These are phyloP conservation scores for Xerocomus spinulosus DNA, from an alignment of 768 basidiomycete genomes.

Conservation along the genomic window DNA sequence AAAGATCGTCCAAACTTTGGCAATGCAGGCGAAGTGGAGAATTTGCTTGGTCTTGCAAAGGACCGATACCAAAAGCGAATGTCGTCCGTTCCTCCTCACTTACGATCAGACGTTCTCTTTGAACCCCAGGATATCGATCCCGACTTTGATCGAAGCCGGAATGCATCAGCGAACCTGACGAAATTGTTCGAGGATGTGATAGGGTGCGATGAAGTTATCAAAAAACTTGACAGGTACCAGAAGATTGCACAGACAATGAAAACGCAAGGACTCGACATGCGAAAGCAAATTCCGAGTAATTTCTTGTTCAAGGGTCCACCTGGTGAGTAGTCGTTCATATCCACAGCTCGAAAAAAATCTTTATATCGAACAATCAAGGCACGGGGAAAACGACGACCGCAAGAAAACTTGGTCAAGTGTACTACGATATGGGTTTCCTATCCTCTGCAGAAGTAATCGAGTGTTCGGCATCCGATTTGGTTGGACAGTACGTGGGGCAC, in stretches of 20 bases:
- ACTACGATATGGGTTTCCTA: slow-evolving; percentile 59
- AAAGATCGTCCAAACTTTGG: slow-evolving; percentile 56
- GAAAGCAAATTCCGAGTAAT: slow-evolving; percentile 53
- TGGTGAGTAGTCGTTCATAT: slow-evolving; percentile 33
- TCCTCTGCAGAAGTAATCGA: slow-evolving; percentile 52
- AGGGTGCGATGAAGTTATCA: slow-evolving; percentile 52
- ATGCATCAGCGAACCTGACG: slow-evolving; percentile 46
- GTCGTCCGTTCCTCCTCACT: slow-evolving; percentile 17
- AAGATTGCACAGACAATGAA: slow-evolving; percentile 43
- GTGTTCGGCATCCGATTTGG: slow-evolving; percentile 65
- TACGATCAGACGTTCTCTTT: slow-evolving; percentile 28
- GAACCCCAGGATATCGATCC: slow-evolving; percentile 57
- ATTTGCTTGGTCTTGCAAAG: slow-evolving; percentile 51
- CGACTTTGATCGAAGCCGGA: slow-evolving; percentile 46
- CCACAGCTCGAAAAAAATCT: background rate
- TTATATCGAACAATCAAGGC: slow-evolving; percentile 32
- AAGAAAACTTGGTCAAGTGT: slow-evolving; percentile 58
- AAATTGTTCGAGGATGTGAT: slow-evolving; percentile 28
- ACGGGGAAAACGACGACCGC: slow-evolving; percentile 64
- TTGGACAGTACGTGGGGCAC: slow-evolving; percentile 66
- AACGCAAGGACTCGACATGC: slow-evolving; percentile 37
- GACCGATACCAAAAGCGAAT: slow-evolving; percentile 40
- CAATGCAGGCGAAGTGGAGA: slow-evolving; percentile 63
- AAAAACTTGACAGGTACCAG: slow-evolving; percentile 50
- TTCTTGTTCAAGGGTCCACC: slow-evolving; percentile 75